phyloP scores from a whole-genome alignment of 192 early-diverging fungal species.

The Backusella mclennaniae region DNA sequence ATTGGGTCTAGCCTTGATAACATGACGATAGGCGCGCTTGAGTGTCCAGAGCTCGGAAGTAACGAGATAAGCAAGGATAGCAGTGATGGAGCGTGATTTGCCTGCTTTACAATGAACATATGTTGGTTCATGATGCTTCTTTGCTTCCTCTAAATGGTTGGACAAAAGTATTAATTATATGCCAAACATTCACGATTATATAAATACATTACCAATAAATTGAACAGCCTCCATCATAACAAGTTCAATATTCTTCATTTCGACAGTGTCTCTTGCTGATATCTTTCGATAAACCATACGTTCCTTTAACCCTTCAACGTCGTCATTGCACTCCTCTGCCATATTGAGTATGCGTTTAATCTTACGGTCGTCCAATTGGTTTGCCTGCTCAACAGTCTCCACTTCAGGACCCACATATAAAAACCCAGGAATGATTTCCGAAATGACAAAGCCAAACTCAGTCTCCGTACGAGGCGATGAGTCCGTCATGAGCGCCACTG shows the following conservation, averaged over 20 bases:
- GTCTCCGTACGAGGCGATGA: slow-evolving; percentile 22
- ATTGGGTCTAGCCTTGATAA: slow-evolving; percentile 58
- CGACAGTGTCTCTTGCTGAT: slow-evolving; percentile 60
- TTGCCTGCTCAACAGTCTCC: slow-evolving; percentile 50
- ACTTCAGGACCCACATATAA: slow-evolving; percentile 70
- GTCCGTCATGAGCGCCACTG: slow-evolving; percentile 5
- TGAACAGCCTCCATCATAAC: slow-evolving; percentile 59
- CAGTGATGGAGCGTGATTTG: slow-evolving; percentile 71
- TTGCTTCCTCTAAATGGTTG: slow-evolving; percentile 27
- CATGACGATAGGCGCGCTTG: slow-evolving; percentile 63
- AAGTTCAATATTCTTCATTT: slow-evolving; percentile 58
- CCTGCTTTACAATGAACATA: slow-evolving; percentile 83
- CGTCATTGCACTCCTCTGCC: slow-evolving; percentile 68
- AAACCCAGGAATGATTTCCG: slow-evolving; percentile 57
- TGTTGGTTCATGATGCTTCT: slow-evolving; percentile 42
- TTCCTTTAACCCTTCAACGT: slow-evolving; percentile 37
- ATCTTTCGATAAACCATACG: slow-evolving; percentile 48
- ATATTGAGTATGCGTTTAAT: slow-evolving; percentile 79
- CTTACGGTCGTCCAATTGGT: slow-evolving; percentile 48
- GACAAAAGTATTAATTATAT: background rate
- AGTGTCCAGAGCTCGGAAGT: slow-evolving; percentile 58
- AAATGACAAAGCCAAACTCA: slow-evolving; percentile 46
- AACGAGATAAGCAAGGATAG: slow-evolving; percentile 70
- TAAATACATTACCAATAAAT: slow-evolving; percentile 58
- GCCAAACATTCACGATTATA: background rate